Evolutionary conservation across 2,329 filamentous ascomycete genomes (phyloP).

Genomic region (Ophiostoma sp.): DNA sequence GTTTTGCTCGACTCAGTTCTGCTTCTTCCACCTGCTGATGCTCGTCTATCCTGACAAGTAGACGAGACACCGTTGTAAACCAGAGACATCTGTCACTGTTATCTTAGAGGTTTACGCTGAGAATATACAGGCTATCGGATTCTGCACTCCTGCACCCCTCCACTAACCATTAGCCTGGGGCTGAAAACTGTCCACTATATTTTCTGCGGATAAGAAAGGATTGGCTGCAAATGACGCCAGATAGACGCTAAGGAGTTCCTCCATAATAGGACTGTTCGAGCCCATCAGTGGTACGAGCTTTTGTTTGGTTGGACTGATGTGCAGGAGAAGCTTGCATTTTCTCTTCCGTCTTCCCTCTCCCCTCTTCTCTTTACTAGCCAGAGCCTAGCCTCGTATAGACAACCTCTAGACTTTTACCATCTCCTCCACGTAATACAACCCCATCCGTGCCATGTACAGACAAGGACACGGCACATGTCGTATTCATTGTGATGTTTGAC

Average conservation of each 20-base stretch:
- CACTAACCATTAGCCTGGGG: not conserved
- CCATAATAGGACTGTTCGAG: not conserved
- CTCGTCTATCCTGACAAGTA: slow-evolving; percentile 12
- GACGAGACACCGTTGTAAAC: slow-evolving; percentile 4
- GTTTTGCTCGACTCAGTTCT: slow-evolving; percentile 2
- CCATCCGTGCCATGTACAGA: slow-evolving; percentile 6
- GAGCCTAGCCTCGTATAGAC: not conserved
- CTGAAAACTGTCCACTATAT: not conserved
- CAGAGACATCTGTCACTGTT: slow-evolving; percentile 6
- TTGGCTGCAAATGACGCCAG: not conserved
- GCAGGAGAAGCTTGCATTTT: not conserved
- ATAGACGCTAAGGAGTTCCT: not conserved
- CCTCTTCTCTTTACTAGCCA: not conserved
- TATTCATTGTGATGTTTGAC: not conserved
- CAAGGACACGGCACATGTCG: not conserved
- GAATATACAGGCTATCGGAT: not conserved
- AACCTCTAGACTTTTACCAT: not conserved
- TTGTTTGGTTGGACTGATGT: not conserved
- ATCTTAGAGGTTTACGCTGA: not conserved
- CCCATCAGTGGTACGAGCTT: not conserved
- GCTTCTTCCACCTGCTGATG: not conserved
- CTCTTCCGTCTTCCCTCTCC: too few relatives aligned
- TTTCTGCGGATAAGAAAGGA: not conserved
- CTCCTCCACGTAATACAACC: not conserved
- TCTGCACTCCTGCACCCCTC: not conserved